Base-by-base conservation (phyloP, 2,329 filamentous ascomycete species). In the Chrysoporthe austroafricana region DNA sequence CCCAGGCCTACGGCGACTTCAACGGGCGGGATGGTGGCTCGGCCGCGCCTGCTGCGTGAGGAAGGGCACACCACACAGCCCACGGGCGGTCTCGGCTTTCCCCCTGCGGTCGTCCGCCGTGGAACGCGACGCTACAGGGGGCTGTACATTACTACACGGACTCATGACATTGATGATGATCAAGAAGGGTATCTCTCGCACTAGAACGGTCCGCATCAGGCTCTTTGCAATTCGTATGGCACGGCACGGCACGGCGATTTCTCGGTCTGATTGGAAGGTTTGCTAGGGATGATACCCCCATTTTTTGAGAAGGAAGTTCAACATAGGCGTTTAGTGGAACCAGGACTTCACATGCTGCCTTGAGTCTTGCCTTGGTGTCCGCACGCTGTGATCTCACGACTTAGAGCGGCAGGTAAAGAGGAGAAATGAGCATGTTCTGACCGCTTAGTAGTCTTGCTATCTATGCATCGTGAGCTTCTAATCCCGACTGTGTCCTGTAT, bases 11-110 rank as follows among this genome's bases (percentile, higher is more conserved):
- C 18, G 54, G 58, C n/a, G 68, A 64, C 58, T 54, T 60, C 7
- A 32, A 52, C 36, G 65, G 46, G 8, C 54, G 59, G n/a, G 32
- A 62, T 50, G 60, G 62, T n/a, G 60, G 54, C 34, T 70, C 68
- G 6, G 62, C 66, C 50, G 68, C 68, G 0, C 68, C 68, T 32
- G 68, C 68, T 58, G 68, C 68, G 26, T 70, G 57, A 59, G 5
- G 16, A 32, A 7, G 9, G 6, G 13, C 32, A 18, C 14, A 3
- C 18, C 14, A 3, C 18, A 5, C 8, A n/a, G 18, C 44, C 44
- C 44, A 18, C 7, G 6, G 39, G 7, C 11, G 4, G 18, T n/a
- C 13, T 4, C 4, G 2, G 11, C 13, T 46, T 46, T 36, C 8
- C 52, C 43, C 54, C 36, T 43, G 3, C 21, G 58, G 62, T 42